These are phyloP conservation scores for Phytophthora cryptogea DNA, from an alignment of 352 stramenopile genomes.

Conservation along the genomic window DNA sequence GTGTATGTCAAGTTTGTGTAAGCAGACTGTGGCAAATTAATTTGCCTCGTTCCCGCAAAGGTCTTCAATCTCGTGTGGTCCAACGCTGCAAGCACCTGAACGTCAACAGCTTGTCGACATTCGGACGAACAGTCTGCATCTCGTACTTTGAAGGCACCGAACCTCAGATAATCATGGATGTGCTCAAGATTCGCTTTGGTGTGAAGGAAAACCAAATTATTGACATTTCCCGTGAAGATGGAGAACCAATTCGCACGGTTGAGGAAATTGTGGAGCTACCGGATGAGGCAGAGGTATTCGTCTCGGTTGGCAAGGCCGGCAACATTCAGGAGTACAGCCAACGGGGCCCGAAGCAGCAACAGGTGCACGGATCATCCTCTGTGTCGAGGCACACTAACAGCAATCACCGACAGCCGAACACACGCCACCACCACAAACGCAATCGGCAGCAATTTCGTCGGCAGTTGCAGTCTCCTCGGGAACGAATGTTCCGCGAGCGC, in stretches of 20 bases:
- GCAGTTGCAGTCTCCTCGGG: conserved; percentile 38
- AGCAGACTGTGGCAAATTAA: conserved; percentile 83
- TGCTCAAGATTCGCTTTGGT: conserved; percentile 81
- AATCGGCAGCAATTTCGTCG: conserved; percentile 33
- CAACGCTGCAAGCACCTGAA: conserved; percentile 70
- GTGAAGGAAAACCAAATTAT: conserved; percentile 79
- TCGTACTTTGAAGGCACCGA: conserved; percentile 85
- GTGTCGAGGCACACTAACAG: conserved; percentile 15
- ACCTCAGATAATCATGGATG: conserved; percentile 66
- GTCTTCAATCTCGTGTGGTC: conserved; percentile 45
- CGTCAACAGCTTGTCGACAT: conserved; percentile 79
- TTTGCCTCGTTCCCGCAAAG: conserved; percentile 68
- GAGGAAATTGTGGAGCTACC: conserved; percentile 54
- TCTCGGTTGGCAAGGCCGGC: conserved; percentile 79
- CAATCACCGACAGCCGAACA: conserved; percentile 24
- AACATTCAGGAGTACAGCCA: conserved; percentile 67
- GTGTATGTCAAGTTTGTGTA: conserved; percentile 80
- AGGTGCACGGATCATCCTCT: conserved; percentile 20
- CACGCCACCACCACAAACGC: conserved; percentile 30
- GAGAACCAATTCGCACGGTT: conserved; percentile 58
- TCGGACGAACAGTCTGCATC: conserved; percentile 78
- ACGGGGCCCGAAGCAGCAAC: conserved; percentile 26
- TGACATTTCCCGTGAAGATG: conserved; percentile 74
- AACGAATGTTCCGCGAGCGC: conserved; percentile 48
- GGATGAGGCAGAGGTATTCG: conserved; percentile 70